These are phyloP conservation scores for Panaeolus papilionaceus DNA, from an alignment of 768 basidiomycete species.

Conservation along the genomic window DNA sequence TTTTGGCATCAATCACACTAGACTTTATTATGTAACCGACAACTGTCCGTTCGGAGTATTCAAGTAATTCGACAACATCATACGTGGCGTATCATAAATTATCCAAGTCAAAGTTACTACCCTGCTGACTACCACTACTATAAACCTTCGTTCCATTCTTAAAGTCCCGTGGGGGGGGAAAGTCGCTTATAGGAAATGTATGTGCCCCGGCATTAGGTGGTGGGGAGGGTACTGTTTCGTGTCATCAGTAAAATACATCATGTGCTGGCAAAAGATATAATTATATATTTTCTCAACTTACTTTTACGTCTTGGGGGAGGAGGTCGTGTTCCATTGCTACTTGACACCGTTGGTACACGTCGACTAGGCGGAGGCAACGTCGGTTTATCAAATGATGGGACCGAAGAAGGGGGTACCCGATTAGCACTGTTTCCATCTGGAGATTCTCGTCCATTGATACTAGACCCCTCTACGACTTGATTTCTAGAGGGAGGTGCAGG, in stretches of 20 bases:
- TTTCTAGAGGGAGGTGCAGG: constrained; percentile 40
- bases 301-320: constrained; percentile 54
- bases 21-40: constrained; percentile 31
- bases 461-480: constrained; percentile 28
- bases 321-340: constrained; percentile 35
- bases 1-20: constrained; percentile 12
- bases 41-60: constrained; percentile 27
- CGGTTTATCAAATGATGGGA: constrained; percentile 11
- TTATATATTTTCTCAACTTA: constrained; percentile 37
- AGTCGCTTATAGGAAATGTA: constrained; percentile 77
- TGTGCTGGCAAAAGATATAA: constrained; percentile 19
- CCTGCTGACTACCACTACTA: constrained; percentile 65
- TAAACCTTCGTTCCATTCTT: constrained; percentile 57
- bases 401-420: constrained; percentile 6
- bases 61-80: not conserved
- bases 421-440: not conserved
- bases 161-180: constrained; percentile 80
- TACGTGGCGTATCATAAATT: constrained; percentile 33
- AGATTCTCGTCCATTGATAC: constrained; percentile 22
- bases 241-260: constrained; percentile 23
- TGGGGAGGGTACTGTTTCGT: constrained; percentile 50
- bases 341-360: constrained; percentile 24
- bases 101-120: constrained; percentile 72
- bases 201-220: constrained; percentile 69
- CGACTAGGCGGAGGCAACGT: constrained; percentile 31